Percentiles rank a stretch among this genome's conserved stretches.
Conservation (phyloP, 2,329 filamentous ascomycete species). For the Exophiala xenobiotica region DNA sequence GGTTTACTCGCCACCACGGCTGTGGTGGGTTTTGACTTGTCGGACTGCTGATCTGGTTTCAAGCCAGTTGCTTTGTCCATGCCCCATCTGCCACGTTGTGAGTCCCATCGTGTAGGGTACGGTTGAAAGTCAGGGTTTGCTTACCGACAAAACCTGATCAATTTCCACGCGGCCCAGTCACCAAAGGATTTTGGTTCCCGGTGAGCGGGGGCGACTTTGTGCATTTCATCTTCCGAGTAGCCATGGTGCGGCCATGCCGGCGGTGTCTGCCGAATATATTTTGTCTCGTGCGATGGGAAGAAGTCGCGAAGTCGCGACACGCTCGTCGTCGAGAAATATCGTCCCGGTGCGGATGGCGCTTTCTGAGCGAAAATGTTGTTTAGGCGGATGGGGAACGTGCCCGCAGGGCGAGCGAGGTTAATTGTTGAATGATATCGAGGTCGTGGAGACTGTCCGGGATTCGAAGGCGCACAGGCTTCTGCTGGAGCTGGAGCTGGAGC, state of each 20-base stretch:
- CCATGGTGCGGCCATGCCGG: conserved; percentile 10
- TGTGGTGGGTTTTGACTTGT: conserved; percentile 2
- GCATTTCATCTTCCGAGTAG: conserved; percentile 78
- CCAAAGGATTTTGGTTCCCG: conserved; percentile 70
- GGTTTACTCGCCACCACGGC: background rate
- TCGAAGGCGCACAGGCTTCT: background rate
- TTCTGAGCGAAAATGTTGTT: background rate
- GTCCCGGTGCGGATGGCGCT: background rate
- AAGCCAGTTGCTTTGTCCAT: background rate
- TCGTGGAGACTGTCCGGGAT: background rate
- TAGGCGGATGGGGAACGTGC: background rate
- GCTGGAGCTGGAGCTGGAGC: no score
- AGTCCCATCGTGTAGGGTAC: background rate
- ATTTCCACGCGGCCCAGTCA: conserved; percentile 73
- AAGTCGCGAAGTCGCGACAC: background rate
- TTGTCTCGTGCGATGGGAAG: background rate
- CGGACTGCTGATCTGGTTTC: background rate
- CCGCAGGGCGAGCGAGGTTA: background rate
- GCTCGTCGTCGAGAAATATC: background rate
- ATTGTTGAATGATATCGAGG: background rate
- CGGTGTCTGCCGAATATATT: conserved; percentile 8
- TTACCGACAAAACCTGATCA: conserved; percentile 73
- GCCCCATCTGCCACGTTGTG: background rate
- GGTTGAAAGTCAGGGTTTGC: conserved; percentile 30
- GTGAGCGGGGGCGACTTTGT: conserved; percentile 69